Conservation (phyloP, 371 early-diverging fungal species). For the Mucor circinelloides region DNA sequence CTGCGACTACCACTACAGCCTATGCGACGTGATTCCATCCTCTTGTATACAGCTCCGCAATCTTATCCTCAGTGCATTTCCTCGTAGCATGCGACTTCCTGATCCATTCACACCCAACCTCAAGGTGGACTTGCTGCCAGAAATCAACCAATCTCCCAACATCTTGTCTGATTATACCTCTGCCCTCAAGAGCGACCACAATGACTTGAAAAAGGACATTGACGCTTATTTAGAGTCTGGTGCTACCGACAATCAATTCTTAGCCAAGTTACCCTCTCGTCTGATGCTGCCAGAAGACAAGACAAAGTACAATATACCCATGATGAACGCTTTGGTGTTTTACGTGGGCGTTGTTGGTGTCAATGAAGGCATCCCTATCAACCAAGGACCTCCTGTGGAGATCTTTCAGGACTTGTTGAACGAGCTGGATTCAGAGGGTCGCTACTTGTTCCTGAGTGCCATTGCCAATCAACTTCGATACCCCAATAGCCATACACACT, state of each 20-base stretch:
- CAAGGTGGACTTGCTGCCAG: slow-evolving; percentile 89
- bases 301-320: slow-evolving; percentile 75
- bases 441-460: slow-evolving; percentile 87
- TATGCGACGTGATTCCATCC: slow-evolving; percentile 93
- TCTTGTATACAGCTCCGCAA: slow-evolving; percentile 95
- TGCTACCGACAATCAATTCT: neutral
- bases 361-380: slow-evolving; percentile 60
- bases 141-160: slow-evolving; percentile 81
- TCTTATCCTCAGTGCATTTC: slow-evolving; percentile 93
- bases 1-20: slow-evolving; percentile 89
- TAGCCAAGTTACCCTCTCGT: neutral
- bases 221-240: slow-evolving; percentile 62
- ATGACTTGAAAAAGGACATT: slow-evolving; percentile 66
- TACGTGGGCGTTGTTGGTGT: slow-evolving; percentile 86
- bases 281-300: slow-evolving; percentile 17
- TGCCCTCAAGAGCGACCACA: slow-evolving; percentile 47
- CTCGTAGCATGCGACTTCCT: slow-evolving; percentile 93
- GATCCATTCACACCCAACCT: slow-evolving; percentile 97
- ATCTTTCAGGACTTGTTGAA: slow-evolving; percentile 80
- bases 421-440: slow-evolving; percentile 86
- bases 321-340: slow-evolving; percentile 88
- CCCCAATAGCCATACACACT: slow-evolving; percentile 96
- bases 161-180: slow-evolving; percentile 84
- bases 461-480: slow-evolving; percentile 97
- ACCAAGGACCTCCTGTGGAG: slow-evolving; percentile 81